These are phyloP conservation scores for Calonectria fujianensis DNA, from an alignment of 2,329 filamentous ascomycete species.

Conservation along the genomic window DNA sequence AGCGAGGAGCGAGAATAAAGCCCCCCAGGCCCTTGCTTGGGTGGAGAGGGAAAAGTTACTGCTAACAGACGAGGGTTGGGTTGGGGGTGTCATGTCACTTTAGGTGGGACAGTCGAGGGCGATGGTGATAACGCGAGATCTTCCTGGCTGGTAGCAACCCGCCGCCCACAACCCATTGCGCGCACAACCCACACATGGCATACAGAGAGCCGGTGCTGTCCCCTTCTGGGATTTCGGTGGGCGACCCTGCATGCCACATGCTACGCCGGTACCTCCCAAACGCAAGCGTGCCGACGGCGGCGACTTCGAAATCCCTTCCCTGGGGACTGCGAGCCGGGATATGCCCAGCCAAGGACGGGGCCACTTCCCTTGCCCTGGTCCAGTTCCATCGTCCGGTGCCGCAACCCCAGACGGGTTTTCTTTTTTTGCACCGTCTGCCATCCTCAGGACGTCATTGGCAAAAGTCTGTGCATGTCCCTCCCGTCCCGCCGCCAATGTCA, in stretches of 20 bases:
- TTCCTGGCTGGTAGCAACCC: conserved; percentile 36
- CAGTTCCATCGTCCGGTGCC: conserved; percentile 21
- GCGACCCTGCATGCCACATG: conserved; percentile 28
- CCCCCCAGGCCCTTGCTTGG: conserved; percentile 28
- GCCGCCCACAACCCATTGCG: conserved; percentile 14
- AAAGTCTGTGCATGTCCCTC: conserved; percentile 19
- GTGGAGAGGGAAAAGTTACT: conserved; percentile 36
- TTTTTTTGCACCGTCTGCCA: conserved; percentile 23
- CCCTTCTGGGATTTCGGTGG: conserved; percentile 15
- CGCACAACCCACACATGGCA: conserved; percentile 20
- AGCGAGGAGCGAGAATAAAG: conserved; percentile 28
- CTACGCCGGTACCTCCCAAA: conserved; percentile 32
- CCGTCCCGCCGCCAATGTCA: conserved; percentile 19
- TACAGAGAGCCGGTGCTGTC: background rate
- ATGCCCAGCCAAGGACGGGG: conserved; percentile 11
- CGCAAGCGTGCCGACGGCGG: conserved; percentile 22
- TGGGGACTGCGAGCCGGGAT: conserved; percentile 21
- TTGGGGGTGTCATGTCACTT: conserved; percentile 38
- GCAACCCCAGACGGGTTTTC: conserved; percentile 34
- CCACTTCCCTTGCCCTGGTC: conserved; percentile 2
- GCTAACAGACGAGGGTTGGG: conserved; percentile 31
- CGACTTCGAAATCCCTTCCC: conserved; percentile 26
- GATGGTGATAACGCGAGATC: conserved; percentile 41
- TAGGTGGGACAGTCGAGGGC: conserved; percentile 37
- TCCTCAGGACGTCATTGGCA: conserved; percentile 20